These are phyloP conservation scores for Cinnamomum micranthum DNA, from an alignment of 164 flowering plant genomes.

Conservation along the genomic window DNA sequence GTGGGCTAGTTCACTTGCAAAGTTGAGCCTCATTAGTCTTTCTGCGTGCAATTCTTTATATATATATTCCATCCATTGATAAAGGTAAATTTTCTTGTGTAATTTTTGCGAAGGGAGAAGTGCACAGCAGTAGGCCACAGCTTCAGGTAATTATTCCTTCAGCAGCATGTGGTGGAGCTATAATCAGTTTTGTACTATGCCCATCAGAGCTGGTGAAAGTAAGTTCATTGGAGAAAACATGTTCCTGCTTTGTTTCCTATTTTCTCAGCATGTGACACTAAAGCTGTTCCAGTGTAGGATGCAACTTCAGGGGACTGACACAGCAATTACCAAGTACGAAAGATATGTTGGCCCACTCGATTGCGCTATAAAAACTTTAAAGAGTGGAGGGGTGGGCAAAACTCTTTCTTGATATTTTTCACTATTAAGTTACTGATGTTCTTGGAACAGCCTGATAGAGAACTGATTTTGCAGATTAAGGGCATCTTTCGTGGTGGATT, in stretches of 20 bases:
- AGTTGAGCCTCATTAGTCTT: not conserved
- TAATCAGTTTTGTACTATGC: conserved; percentile 78
- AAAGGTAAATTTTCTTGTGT: conserved; percentile 1
- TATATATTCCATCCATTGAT: not conserved
- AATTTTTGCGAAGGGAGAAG: conserved; percentile 43
- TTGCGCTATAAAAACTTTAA: conserved; percentile 68
- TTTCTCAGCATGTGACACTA: conserved; percentile 22
- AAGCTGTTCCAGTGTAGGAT: conserved; percentile 84
- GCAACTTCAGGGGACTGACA: conserved; percentile 89
- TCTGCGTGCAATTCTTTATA: not conserved
- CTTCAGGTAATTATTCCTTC: conserved; percentile 69
- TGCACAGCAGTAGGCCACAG: conserved; percentile 44
- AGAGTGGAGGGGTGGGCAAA: conserved; percentile 70
- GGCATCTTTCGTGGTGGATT: conserved; percentile 81
- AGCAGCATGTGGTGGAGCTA: conserved; percentile 73
- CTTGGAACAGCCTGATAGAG: conserved; percentile 18
- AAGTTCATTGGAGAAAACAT: conserved; percentile 12
- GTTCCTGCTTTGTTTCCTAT: not conserved
- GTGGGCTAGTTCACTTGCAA: not conserved
- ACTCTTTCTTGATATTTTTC: conserved; percentile 9
- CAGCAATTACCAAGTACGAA: conserved; percentile 24
- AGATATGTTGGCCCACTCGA: conserved; percentile 74
- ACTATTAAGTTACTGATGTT: not conserved
- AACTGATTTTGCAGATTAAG: conserved; percentile 47
- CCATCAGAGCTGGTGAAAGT: conserved; percentile 93